Base-by-base conservation (phyloP, 75 land plant genomes). In the Cunninghamia lanceolata region DNA sequence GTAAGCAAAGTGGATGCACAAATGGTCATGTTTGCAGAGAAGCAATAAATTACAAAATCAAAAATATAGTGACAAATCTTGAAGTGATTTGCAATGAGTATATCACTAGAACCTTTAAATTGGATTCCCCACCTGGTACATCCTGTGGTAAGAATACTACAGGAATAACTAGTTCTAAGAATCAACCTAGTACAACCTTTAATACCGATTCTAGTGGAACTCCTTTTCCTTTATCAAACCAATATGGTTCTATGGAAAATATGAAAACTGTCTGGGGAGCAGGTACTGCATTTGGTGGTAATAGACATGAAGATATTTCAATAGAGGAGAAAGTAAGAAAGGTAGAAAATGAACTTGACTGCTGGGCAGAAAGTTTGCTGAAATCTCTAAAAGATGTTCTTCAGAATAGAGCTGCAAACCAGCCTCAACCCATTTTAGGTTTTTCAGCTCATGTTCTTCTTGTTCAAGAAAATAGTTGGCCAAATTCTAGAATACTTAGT, bases 401-500 rank as follows among this genome's bases (percentile, higher is more conserved):
- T 79, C 39, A 79, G 4, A 25, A 43, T 28, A 79, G 8, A 43
- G 45, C 46, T 79, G 30, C 14, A 43, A 28, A 79, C 13, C 47
- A 79, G 32, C 40, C 2, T 16, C 43, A 38, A 39, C 81, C 81
- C 19, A 38, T 43, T 39, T 79, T 79, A 79, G 82, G 82, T 10
- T 79, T 79, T 9, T 79, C 82, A 9, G 47, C 82, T 10, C 40
- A 79, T 79, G 82, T 79, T 79, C 50, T 79, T 9, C 82, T 79
- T 13, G 13, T 25, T 79, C 14, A 13, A 32, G 82, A 85, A 40
- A 85, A 88, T 82, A 54, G 78, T 85, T 40, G 46, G 47, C 13
- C 83, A 13, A 32, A 34, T 86, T 45, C 43, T 90, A 35, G 38
- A 25, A 56, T 89, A 89, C 56, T 52, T 90, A 34, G 90, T 86